Base-by-base conservation (phyloP, 116 monocot genomes). In the Iris pallida region DNA sequence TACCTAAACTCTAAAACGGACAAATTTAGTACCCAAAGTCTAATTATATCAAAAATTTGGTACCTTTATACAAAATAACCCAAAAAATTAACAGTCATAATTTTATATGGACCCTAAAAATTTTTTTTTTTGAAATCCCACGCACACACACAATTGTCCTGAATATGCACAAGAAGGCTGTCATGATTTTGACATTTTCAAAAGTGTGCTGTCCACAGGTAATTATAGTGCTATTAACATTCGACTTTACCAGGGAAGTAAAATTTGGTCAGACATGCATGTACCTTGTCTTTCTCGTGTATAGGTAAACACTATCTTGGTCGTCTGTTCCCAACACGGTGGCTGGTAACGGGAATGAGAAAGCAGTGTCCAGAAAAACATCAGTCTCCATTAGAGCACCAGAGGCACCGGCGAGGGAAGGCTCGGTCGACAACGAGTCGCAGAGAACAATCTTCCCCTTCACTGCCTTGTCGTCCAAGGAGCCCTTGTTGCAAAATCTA, bases 401-500 rank as follows among this genome's bases (percentile, higher is more conserved):
- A 16, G 43, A 18, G 9, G 66, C 73, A 20, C 65, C 66, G 15
- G 57, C 57, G 6, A 48, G 65, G 10, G 16, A 9, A 12, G 62
- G 57, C 4, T 65, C 73, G 2, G 20, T 46, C 12, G 47, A 65
- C 19, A 17, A 16, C 6, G 57, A 13, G 46, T 59, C 58, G 7
- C 73, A 73, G 15, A 73, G n/a, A 58, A 73, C 58, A 10, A 73
- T 58, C 18, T 55, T 73, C 58, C 73, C 73, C 58, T 73, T 73
- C 18, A 59, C 48, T n/a, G 47, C 12, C 13, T 20, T 48, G 3
- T 3, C 45, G 48, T 73, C 47, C 58, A 73, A 51, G n/a, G 73
- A 54, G 17, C 66, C 59, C 5, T 20, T 8, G 2, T 10, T 4
- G 8, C 73, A 73, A 16, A 19, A 65, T 44, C 72, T 72, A 52